Evolutionary conservation across 768 basidiomycete species (phyloP), one percentile per base, ranked within the genome.

Genomic region (Tricholoma sp.): DNA sequence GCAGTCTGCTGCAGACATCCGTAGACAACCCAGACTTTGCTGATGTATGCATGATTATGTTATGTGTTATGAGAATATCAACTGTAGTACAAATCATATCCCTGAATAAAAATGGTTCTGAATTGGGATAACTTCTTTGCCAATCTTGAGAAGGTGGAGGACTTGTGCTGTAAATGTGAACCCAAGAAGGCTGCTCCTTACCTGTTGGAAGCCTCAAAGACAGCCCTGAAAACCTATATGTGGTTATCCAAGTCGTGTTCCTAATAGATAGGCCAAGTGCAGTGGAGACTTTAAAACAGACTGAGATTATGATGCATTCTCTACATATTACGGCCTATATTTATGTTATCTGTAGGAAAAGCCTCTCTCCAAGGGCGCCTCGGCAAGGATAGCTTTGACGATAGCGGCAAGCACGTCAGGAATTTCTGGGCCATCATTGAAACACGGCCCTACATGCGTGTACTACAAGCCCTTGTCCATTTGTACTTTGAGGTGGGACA

Each of bases 361-460:
- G 41, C 29, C 8, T 34, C 47, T 12, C 15, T 78, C 41, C 65
- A 70, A 28, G 52, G 58, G 9, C 55, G 57, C 17, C 59, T 76
- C 2, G 72, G 75, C 2, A 50, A 64, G 1, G 59, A 69, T 11
- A 72, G 67, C 54, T 78, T 80, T 56, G 68, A 74, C n/a, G 74
- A 74, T 52, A 61, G 61, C n/a, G 62, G 71, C 6, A 59, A 65
- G 7, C 52, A 64, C 24, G 72, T 73, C 5, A 75, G 74, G 8
- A 58, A 63, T 6, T 80, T 76, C 59, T 74, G 71, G 70, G 57
- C 57, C 13, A 62, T 77, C 7, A 42, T 74, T 6, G 69, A 72
- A 57, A 76, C 77, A 6, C 67, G 77, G 0, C 78, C 76, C 6
- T 78, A 79, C 59, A 78, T 79, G 74, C 74, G 77, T 8, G 66